phyloP scores from a whole-genome alignment of 1,284 basidiomycete genomes.

The Moesziomyces antarcticus region DNA sequence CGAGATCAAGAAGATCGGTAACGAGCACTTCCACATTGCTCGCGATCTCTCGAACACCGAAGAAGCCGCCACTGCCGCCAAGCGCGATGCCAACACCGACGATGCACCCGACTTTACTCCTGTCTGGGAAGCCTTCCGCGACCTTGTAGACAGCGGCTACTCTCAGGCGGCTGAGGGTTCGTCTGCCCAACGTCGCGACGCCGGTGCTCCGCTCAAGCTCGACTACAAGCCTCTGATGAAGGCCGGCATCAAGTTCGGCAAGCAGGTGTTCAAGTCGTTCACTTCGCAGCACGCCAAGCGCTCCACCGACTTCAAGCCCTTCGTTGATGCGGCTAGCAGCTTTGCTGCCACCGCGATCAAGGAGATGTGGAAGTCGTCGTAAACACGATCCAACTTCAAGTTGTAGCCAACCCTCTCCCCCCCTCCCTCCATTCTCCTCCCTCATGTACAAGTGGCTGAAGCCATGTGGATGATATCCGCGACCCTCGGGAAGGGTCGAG shows the following conservation, averaged over 20 bases:
- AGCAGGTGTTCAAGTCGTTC: conserved; percentile 46
- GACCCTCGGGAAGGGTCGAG: conserved; percentile 36
- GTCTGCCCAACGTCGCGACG: conserved; percentile 22
- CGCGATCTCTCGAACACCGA: conserved; percentile 13
- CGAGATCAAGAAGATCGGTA: conserved; percentile 51
- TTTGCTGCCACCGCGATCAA: conserved; percentile 39
- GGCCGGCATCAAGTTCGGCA: conserved; percentile 35
- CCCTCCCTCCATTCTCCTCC: not conserved
- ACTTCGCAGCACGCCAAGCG: conserved; percentile 41
- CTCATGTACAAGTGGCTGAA: conserved; percentile 8
- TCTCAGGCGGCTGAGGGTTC: conserved; percentile 18
- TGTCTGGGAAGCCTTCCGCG: conserved; percentile 53
- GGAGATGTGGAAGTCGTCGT: conserved; percentile 37
- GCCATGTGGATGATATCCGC: conserved; percentile 15
- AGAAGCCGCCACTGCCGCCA: conserved; percentile 6
- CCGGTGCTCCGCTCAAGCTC: conserved; percentile 19
- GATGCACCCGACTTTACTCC: conserved; percentile 43
- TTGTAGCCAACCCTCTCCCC: conserved; percentile 2
- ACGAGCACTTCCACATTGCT: conserved; percentile 40
- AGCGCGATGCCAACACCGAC: conserved; percentile 21
- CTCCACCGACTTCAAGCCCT: conserved; percentile 73
- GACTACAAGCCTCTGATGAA: conserved; percentile 51
- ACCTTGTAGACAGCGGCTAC: conserved; percentile 52
- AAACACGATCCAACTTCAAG: conserved; percentile 2
- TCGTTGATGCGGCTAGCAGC: conserved; percentile 76